These are phyloP conservation scores for Magnusiomyces fungicola DNA, from an alignment of 1,139 yeast species.

Conservation along the genomic window DNA sequence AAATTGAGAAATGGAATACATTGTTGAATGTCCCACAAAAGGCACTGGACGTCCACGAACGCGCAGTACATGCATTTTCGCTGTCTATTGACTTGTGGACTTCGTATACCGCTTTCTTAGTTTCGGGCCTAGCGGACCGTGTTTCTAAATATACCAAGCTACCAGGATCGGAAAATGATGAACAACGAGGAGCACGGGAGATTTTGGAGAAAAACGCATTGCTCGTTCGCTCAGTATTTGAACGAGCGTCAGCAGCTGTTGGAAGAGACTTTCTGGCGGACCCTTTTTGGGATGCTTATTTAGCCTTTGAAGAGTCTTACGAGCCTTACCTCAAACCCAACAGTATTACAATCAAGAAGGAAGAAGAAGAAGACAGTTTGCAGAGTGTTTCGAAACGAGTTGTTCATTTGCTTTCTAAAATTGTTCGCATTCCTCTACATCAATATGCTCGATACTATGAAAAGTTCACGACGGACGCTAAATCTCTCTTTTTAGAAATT, in stretches of 20 bases:
- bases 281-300: constrained; percentile 67
- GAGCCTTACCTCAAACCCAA: not conserved
- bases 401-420: constrained; percentile 45
- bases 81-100: constrained; percentile 68
- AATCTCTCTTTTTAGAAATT: not conserved
- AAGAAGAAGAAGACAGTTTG: too few relatives aligned
- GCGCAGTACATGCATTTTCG: constrained; percentile 47
- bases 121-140: constrained; percentile 27
- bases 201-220: constrained; percentile 7
- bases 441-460: constrained; percentile 57
- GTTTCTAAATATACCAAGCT: not conserved
- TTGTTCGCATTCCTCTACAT: constrained; percentile 68
- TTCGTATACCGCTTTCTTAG: constrained; percentile 50
- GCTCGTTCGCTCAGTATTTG: constrained; percentile 39
- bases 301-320: constrained; percentile 43
- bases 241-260: constrained; percentile 50
- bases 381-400: too few relatives aligned
- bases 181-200: constrained; percentile 12
- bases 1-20: constrained; percentile 33
- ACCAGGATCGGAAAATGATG: not conserved
- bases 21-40: not conserved
- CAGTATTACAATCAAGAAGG: too few relatives aligned
- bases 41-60: constrained; percentile 26
- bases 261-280: constrained; percentile 71
- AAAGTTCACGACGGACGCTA: constrained; percentile 14